Conservation (phyloP, 805 yeast genomes). For the Peterozyma xylosa region DNA sequence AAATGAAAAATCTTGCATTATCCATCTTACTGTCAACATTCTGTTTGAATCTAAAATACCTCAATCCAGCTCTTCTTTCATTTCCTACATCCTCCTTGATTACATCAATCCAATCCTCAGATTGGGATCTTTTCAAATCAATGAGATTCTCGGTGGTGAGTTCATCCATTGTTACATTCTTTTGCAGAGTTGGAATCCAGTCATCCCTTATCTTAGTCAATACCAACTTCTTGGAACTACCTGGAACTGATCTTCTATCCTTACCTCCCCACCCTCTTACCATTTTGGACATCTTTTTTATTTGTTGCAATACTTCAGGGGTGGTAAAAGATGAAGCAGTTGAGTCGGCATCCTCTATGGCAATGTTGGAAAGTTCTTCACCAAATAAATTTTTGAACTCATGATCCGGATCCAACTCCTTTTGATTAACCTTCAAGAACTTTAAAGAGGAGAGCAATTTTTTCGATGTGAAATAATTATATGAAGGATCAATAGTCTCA, state of each 20-base stretch:
- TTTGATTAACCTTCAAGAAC: conserved; percentile 36
- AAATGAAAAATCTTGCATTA: conserved; percentile 48
- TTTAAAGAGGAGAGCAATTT: conserved; percentile 31
- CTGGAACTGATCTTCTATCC: conserved; percentile 69
- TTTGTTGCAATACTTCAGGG: conserved; percentile 61
- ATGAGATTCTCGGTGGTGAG: conserved; percentile 30
- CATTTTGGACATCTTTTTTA: conserved; percentile 46
- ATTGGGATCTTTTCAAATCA: conserved; percentile 21
- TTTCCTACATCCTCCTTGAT: conserved; percentile 30
- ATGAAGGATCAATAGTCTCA: conserved; percentile 14
- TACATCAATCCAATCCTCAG: conserved; percentile 42
- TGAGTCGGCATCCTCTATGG: conserved; percentile 68
- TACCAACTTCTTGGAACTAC: conserved; percentile 57
- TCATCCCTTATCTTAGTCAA: conserved; percentile 72
- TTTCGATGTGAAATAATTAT: conserved; percentile 34
- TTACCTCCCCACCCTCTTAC: conserved; percentile 83
- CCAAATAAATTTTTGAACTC: conserved; percentile 71
- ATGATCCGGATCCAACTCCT: conserved; percentile 65
- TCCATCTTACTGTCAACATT: conserved; percentile 25
- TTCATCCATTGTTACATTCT: conserved; percentile 56
- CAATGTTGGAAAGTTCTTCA: conserved; percentile 48
- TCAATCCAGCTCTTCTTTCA: conserved; percentile 37
- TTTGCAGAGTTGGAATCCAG: conserved; percentile 66
- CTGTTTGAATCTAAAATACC: conserved; percentile 44
- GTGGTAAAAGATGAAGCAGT: conserved; percentile 63